These are phyloP conservation scores for Talaromyces sp. DNA, from an alignment of 2,329 filamentous ascomycete genomes.

Conservation along the genomic window DNA sequence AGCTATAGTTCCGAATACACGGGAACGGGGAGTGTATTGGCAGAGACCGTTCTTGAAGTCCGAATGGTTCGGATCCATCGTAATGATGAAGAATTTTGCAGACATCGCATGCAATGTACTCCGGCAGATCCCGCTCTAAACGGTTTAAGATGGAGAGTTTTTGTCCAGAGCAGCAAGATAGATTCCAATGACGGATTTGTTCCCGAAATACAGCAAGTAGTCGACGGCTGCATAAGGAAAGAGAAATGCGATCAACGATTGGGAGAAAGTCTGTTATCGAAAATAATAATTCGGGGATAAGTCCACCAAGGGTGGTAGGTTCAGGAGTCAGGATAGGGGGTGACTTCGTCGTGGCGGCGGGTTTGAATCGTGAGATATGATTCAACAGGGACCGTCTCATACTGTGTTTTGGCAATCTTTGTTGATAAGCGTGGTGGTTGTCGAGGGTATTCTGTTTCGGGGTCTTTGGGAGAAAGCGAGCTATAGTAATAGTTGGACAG, in stretches of 20 bases:
- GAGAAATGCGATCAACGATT: neutral
- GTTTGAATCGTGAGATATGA: neutral
- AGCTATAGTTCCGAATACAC: neutral
- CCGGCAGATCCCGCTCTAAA: neutral
- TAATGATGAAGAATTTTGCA: neutral
- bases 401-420: neutral
- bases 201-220: neutral
- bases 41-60: neutral
- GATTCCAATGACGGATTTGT: neutral
- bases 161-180: neutral
- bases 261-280: slow-evolving; percentile 1
- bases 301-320: neutral
- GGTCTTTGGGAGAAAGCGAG: neutral
- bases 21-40: neutral
- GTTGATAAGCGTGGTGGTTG: neutral
- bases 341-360: neutral
- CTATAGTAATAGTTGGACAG: neutral
- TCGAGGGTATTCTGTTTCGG: neutral
- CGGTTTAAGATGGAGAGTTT: neutral
- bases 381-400: neutral
- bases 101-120: neutral
- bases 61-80: neutral
- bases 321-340: neutral
- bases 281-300: slow-evolving; percentile 1
- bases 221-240: slow-evolving; percentile 1